Base-by-base conservation (phyloP, 176 grass and related monocot genomes). In the Carex myosuroides region DNA sequence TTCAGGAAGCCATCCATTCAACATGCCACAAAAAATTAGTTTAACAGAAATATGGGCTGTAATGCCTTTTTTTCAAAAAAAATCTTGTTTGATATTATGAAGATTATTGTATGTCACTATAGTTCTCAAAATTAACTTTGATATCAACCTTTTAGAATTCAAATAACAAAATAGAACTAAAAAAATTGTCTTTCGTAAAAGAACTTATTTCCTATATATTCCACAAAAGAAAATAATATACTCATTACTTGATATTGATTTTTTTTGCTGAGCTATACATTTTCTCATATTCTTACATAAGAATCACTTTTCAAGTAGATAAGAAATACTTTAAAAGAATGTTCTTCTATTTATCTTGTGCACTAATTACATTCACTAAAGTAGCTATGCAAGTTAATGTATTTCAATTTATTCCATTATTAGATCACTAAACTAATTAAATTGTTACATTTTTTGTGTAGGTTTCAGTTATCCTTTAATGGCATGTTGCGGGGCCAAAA, bases 401-500 rank as follows among this genome's bases (percentile, higher is more conserved):
- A 39, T 39, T 39, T 39, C 37, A 39, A 6, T 5, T 39, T 39
- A 39, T 39, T 39, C 37, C 37, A 39, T 6, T 5, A 39, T 5
- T 6, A 39, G 37, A 39, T 39, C 16, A 71, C 42, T 46, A 42
- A 20, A 42, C 8, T 22, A 29, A 29, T 29, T 29, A 50, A 50
- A 71, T 46, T 33, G 10, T 67, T 37, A 64, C 24, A 64, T 30
- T 32, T 13, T 9, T 39, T 50, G 26, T 81, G 63, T 76, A 94
- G 94, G 94, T 67, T 92, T 97, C 6, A 74, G 81, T 53, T 35
- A 94, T n/a, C 86, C 94, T 22, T 85, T 92, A 35, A 70, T 70
- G 6, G 89, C 94, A 68, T 97, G 94, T 44, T 97, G 94, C 8
- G 91, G 94, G 30, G 86, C 84, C 18, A 85, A 81, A 68, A 91